A percentile compares a stretch with the other conserved stretches of the same genome.
phyloP scores from a whole-genome alignment of 108 stramenopile genomes.

The Skeletonema grethae region DNA sequence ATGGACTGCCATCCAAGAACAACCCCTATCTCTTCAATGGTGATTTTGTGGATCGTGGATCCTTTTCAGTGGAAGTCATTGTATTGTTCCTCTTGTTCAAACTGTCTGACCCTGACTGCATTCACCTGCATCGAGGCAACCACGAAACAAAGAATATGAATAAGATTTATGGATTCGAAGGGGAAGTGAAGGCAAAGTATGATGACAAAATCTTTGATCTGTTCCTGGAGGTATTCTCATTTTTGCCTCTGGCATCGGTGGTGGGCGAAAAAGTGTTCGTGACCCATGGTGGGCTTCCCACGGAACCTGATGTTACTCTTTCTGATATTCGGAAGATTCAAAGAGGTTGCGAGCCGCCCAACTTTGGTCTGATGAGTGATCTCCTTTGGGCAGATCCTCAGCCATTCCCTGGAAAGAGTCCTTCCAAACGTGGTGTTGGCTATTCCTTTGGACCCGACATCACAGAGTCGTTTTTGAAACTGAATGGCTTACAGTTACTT shows the following conservation, averaged over 20 bases:
- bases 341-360: slow-evolving; percentile 92
- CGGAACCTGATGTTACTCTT: slow-evolving; percentile 84
- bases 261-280: slow-evolving; percentile 93
- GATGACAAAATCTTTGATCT: slow-evolving; percentile 95
- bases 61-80: slow-evolving; percentile 95
- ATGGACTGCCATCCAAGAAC: slow-evolving; percentile 79
- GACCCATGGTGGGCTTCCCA: slow-evolving; percentile 94
- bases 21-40: slow-evolving; percentile 99
- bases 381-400: slow-evolving; percentile 99
- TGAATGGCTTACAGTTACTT: slow-evolving; percentile 82
- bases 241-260: slow-evolving; percentile 86
- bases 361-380: slow-evolving; percentile 95
- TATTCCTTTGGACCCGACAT: slow-evolving; percentile 97
- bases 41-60: slow-evolving; percentile 98
- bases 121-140: slow-evolving; percentile 93
- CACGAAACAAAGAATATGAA: slow-evolving; percentile 99
- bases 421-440: slow-evolving; percentile 97
- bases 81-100: slow-evolving; percentile 91
- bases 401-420: slow-evolving; percentile 91
- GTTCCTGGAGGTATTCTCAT: slow-evolving; percentile 94
- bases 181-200: slow-evolving; percentile 98
- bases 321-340: slow-evolving; percentile 86
- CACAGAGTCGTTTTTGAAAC: slow-evolving; percentile 83
- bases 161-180: slow-evolving; percentile 98
- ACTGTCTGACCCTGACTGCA: slow-evolving; percentile 78